Base-by-base conservation (phyloP, 139 green algal species). In the Chlamydomonas sp. region DNA sequence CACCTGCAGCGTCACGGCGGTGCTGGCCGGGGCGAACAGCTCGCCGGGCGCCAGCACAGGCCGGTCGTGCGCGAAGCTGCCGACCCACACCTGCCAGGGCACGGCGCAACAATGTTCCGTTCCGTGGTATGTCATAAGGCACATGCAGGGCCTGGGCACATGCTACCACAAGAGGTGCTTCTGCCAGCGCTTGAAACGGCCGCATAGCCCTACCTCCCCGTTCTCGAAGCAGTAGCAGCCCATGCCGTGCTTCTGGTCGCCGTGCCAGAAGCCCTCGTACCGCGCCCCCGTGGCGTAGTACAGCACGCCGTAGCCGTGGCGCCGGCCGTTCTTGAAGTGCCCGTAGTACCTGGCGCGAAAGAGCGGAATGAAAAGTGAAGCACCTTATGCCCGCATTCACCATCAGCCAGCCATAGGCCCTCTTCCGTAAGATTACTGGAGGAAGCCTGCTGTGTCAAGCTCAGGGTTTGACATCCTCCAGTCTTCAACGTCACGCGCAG, bases 271-370 rank as follows among this genome's bases (percentile, higher is more conserved):
- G 89, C 89, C 89, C 77, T 90, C 89, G 73, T 90, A 92, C 15
- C 85, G 75, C 0, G 93, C 90, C 8, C 94, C 94, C 15, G 86
- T 96, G 68, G 93, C 91, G 82, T 96, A 95, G 87, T 92, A 91
- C 77, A 96, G 85, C 63, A 91, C 77, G 63, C 94, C 93, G 67
- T 95, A 93, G 60, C 93, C 92, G 61, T 91, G 90, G 1, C 93
- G 90, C 71, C 90, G 74, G 16, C 94, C 93, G 68, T 95, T 87
- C 15, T 90, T 84, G 77, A 96, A 95, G 74, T 90, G 89, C n/a
- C 94, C 94, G 58, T 90, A 68, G 75, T 96, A 96, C 88, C 94
- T 96, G 85, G 0, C 57, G 9, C 69, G 59, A 10, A 58, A 3
- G 58, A 61, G 73, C 16, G 8, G 20, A 8, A n/a, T 12, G 6